These are phyloP conservation scores for Diaporthe amygdali DNA, from an alignment of 2,329 filamentous ascomycete genomes.

Conservation along the genomic window DNA sequence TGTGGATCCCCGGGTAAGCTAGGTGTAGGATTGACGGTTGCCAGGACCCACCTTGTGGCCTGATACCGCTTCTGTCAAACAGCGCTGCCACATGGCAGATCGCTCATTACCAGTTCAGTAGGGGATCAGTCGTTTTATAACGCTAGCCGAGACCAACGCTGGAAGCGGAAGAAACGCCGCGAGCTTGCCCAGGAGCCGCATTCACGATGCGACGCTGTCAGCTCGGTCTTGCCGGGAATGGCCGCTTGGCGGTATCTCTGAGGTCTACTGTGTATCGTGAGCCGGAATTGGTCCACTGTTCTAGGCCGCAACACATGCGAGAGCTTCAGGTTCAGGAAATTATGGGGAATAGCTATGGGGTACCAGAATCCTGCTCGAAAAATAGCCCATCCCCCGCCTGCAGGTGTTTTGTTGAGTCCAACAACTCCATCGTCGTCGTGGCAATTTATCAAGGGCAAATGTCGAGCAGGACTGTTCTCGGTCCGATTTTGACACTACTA, in stretches of 20 bases:
- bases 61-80: not conserved
- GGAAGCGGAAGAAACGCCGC: not conserved
- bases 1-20: conserved; percentile 3
- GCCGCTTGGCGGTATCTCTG: not conserved
- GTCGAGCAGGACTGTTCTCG: too few relatives aligned
- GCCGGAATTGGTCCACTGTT: not conserved
- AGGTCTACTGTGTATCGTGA: not conserved
- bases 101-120: not conserved
- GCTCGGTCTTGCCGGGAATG: not conserved
- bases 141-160: not conserved
- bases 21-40: not conserved
- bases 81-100: not conserved
- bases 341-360: too few relatives aligned
- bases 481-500: too few relatives aligned
- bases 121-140: not conserved
- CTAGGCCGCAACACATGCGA: not conserved
- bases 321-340: too few relatives aligned
- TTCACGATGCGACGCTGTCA: conserved; percentile 4
- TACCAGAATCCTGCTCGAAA: too few relatives aligned
- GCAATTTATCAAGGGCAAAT: too few relatives aligned
- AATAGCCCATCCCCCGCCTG: too few relatives aligned
- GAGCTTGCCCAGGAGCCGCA: not conserved
- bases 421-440: too few relatives aligned
- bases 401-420: too few relatives aligned
- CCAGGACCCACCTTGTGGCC: not conserved